Base-by-base conservation (phyloP, 2,329 filamentous ascomycete species). In the Calonectria leucothoes region DNA sequence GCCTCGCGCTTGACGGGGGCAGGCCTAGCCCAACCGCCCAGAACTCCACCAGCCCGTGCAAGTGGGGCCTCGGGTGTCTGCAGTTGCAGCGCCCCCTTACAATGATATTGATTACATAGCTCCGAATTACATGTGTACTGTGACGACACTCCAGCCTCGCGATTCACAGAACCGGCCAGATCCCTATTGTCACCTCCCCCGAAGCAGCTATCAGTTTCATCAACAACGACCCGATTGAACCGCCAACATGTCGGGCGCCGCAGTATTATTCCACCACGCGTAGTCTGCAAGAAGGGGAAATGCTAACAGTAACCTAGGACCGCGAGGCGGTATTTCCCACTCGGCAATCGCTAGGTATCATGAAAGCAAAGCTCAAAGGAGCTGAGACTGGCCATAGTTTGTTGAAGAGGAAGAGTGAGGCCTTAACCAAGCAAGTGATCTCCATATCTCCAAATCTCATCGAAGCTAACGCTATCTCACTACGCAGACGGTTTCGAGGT, bases 341-440 rank as follows among this genome's bases (percentile, higher is more conserved):
- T 83, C 95, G 97, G 82, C 97, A 99, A 89, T 98, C 95, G 85
- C 89, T 99, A 87, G 96, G 95, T 77, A 87, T 97, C 83, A 99
- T 99, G 96, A 98, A 98, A 88, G 92, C 93, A 78, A 99, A 99
- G 90, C 92, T 99, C 83, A 98, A 98, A 89, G 96, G 94, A 75
- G 94, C 94, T 70, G 94, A 96, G 85, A 95, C 92, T 57, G 97
- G 97, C 63, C 96, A 99, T 88, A 98, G 94, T 85, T 88, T 99
- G 83, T 88, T 99, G 76, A 99, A 99, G 89, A 91, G 97, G 82
- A 99, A 99, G 90, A 98, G 96, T 85, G 97, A 99, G 87, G 97
- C 97, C 80, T 89, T 99, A 76, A 99, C 97, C 78, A 99, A 99
- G 95, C 97, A 90, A 69, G 90, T 84, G 25, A 14, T 8, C 5